phyloP scores from a whole-genome alignment of 768 basidiomycete species.

The Pulveroboletus sp. region DNA sequence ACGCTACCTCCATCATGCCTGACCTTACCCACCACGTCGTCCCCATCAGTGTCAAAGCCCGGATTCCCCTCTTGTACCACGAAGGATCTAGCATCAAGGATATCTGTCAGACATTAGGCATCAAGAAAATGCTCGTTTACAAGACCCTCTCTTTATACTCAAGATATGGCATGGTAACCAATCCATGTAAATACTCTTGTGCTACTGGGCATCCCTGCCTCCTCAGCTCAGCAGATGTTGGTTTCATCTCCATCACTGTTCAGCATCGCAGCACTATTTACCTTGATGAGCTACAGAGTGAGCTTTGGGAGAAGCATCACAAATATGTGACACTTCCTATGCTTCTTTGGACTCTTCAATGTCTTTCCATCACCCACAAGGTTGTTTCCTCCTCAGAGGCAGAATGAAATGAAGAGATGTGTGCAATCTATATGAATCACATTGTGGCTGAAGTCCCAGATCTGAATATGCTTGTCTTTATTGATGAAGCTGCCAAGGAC shows the following conservation, averaged over 20 bases:
- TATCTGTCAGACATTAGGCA: background rate
- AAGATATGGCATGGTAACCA: background rate
- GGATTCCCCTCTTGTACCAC: background rate
- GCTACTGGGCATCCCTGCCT: background rate
- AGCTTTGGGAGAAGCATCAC: background rate
- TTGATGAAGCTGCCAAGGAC: constrained; percentile 22
- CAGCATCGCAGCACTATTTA: no score
- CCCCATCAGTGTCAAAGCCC: background rate
- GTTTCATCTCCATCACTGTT: background rate
- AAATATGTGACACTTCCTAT: background rate
- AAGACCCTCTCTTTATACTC: no score
- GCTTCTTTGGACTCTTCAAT: background rate
- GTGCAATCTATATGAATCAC: constrained; percentile 9
- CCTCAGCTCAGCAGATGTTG: background rate
- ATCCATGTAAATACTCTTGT: background rate
- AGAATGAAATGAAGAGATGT: constrained; percentile 10
- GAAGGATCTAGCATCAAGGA: background rate
- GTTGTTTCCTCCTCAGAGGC: background rate
- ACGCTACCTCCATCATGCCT: no score
- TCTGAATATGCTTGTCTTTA: constrained; percentile 23
- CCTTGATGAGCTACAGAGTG: background rate
- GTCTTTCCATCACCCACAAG: background rate
- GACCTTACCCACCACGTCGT: no score
- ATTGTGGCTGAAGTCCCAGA: constrained; percentile 11
- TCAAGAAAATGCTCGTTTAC: background rate